Percentiles rank a stretch among this genome's conserved stretches.
phyloP scores from a whole-genome alignment of 441 rosid genomes.

The Rhodomyrtus psidioides region DNA sequence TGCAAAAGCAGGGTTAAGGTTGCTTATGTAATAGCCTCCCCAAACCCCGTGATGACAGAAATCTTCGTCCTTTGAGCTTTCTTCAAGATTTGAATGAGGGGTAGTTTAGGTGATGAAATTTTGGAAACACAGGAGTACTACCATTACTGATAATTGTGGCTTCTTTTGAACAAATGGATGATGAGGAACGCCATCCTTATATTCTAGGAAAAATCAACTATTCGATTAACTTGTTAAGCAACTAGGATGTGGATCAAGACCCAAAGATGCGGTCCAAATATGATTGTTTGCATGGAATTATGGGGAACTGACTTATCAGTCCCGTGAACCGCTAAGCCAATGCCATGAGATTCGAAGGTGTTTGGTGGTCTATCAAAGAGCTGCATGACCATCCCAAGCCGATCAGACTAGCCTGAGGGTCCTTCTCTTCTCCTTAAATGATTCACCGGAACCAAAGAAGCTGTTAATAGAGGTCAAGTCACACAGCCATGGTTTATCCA shows the following conservation, averaged over 20 bases:
- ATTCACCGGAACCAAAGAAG: not conserved
- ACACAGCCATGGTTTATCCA: not conserved
- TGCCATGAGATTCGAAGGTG: not conserved
- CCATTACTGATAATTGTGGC: not conserved
- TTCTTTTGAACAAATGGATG: not conserved
- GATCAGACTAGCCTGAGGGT: not conserved
- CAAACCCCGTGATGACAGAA: not conserved
- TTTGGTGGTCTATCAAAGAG: not conserved
- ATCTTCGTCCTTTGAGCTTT: not conserved
- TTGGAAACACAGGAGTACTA: not conserved
- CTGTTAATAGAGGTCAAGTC: not conserved
- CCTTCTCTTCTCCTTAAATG: not conserved
- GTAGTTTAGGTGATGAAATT: not conserved
- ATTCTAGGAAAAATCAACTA: not conserved
- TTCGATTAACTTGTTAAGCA: not conserved
- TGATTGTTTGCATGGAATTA: not conserved
- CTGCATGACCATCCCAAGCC: not conserved
- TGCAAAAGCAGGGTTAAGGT: not conserved
- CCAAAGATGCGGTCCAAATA: not conserved
- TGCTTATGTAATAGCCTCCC: not conserved
- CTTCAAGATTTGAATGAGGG: not conserved
- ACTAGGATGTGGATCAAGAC: not conserved
- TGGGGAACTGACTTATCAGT: not conserved
- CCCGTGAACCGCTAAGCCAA: not conserved
- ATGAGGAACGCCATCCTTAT: not conserved